phyloP scores from a whole-genome alignment of 257 asterid species.

The Petrea volubilis region DNA sequence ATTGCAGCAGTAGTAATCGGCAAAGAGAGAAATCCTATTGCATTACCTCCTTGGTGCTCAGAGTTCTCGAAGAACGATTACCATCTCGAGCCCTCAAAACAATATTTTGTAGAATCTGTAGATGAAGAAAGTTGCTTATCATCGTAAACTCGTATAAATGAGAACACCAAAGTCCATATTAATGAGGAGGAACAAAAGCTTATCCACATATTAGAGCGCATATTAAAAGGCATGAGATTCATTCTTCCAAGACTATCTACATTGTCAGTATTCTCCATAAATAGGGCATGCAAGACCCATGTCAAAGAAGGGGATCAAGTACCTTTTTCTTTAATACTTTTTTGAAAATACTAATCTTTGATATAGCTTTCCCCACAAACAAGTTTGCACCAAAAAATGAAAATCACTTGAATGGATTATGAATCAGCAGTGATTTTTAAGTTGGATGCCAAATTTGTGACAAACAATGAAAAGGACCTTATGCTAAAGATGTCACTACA shows the following conservation, averaged over 20 bases:
- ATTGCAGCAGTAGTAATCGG: slow-evolving; percentile 10
- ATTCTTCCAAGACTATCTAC: background rate
- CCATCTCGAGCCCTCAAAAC: slow-evolving; percentile 70
- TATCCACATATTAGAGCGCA: background rate
- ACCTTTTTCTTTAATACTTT: background rate
- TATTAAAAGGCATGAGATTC: background rate
- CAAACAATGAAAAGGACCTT: background rate
- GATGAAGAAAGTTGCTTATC: slow-evolving; percentile 17
- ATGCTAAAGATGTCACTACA: background rate
- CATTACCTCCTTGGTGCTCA: slow-evolving; percentile 91
- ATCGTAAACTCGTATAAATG: slow-evolving; percentile 16
- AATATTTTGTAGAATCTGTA: slow-evolving; percentile 87
- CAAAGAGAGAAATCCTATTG: background rate
- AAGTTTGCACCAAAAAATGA: background rate
- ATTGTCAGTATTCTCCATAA: background rate
- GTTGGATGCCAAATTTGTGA: background rate
- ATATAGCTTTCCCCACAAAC: background rate
- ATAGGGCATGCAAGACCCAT: background rate
- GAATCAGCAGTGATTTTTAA: slow-evolving; percentile 2
- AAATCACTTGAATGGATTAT: background rate
- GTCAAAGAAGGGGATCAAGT: background rate
- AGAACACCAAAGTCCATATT: background rate
- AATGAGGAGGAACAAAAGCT: background rate
- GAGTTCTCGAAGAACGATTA: slow-evolving; percentile 71
- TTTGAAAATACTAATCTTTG: background rate